Percentiles rank a stretch among this genome's conserved stretches.
phyloP scores from a whole-genome alignment of 176 grass and related monocot species.

The Stipa capillata region DNA sequence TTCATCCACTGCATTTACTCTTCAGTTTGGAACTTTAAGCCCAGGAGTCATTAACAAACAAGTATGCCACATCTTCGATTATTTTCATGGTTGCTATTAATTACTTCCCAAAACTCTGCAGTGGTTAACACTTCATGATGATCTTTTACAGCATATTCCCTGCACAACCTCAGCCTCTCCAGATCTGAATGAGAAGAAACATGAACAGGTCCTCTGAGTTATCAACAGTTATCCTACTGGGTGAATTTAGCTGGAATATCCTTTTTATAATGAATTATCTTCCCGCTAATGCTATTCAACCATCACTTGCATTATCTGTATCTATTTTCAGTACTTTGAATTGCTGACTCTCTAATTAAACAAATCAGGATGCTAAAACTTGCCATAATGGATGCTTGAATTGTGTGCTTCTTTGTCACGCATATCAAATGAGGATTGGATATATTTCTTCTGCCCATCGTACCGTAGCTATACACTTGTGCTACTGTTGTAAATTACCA shows the following conservation, averaged over 20 bases:
- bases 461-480: neutral
- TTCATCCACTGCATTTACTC: slow-evolving; percentile 19
- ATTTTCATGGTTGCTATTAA: neutral
- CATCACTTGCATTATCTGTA: neutral
- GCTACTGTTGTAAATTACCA: neutral
- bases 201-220: slow-evolving; percentile 9
- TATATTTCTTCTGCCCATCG: neutral
- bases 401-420: neutral
- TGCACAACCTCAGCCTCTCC: neutral
- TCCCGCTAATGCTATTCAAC: neutral
- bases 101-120: neutral
- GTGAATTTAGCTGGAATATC: neutral
- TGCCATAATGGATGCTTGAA: neutral
- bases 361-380: neutral
- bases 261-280: neutral
- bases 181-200: neutral
- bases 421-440: neutral
- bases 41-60: slow-evolving; percentile 22
- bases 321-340: neutral
- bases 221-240: neutral
- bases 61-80: slow-evolving; percentile 4
- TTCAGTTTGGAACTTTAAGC: slow-evolving; percentile 39
- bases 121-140: neutral
- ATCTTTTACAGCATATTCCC: slow-evolving; percentile 9
- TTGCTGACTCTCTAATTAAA: neutral